A percentile compares a stretch with the other conserved stretches of the same genome.
Evolutionary conservation across 2,329 filamentous ascomycete species (phyloP).

Genomic region (Cylindrodendrum hubeiense): DNA sequence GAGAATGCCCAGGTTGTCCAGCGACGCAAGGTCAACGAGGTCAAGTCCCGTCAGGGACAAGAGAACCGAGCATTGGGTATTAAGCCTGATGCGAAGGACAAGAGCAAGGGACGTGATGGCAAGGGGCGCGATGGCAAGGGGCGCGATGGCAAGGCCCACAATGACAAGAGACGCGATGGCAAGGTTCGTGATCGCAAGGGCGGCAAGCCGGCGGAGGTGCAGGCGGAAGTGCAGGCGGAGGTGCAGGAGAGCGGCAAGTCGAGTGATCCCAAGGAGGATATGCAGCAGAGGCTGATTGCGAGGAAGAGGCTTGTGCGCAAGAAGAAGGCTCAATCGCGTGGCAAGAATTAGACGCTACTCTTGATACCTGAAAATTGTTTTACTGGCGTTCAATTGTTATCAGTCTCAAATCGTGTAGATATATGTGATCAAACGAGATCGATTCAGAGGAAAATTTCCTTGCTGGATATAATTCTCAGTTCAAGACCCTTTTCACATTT

Average conservation of each 20-base stretch:
- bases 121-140: constrained; percentile 37
- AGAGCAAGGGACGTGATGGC: constrained; percentile 31
- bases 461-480: not conserved
- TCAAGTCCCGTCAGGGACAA: constrained; percentile 47
- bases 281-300: constrained; percentile 82
- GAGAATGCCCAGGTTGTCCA: constrained; percentile 97
- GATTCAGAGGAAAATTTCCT: not conserved
- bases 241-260: constrained; percentile 47
- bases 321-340: constrained; percentile 65
- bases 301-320: constrained; percentile 86
- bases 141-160: not conserved
- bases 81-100: constrained; percentile 34
- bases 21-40: constrained; percentile 66
- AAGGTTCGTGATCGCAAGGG: constrained; percentile 29
- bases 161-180: not conserved
- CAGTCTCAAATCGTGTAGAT: not conserved
- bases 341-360: constrained; percentile 42
- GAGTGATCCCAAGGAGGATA: constrained; percentile 51
- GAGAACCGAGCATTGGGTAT: constrained; percentile 17
- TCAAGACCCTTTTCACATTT: not conserved
- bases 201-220: constrained; percentile 15
- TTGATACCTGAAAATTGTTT: constrained; percentile 33
- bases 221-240: constrained; percentile 32
- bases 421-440: not conserved
- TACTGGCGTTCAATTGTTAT: constrained; percentile 24